Conservation (phyloP, 306 rosid species). For the Sicyos edulis region DNA sequence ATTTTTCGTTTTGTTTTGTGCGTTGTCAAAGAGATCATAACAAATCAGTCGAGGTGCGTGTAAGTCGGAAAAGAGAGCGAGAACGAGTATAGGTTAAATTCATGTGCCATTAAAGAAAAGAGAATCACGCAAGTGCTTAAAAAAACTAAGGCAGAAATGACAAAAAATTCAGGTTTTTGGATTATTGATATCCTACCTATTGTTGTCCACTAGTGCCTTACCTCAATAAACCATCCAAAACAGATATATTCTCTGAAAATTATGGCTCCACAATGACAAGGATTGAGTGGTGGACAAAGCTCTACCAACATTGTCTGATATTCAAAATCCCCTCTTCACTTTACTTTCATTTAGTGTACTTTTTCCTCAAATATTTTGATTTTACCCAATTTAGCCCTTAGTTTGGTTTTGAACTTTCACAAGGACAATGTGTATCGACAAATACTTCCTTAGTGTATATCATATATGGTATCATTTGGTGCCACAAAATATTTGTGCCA, state of each 20-base stretch:
- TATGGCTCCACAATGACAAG: background rate
- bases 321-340: background rate
- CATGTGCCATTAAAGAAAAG: conserved; percentile 2
- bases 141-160: background rate
- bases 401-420: background rate
- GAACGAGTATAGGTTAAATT: background rate
- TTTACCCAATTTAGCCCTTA: background rate
- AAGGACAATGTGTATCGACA: too few relatives aligned
- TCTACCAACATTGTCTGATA: background rate
- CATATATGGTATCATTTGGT: too few relatives aligned
- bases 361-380: background rate
- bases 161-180: background rate
- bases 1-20: background rate
- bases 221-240: conserved; percentile 4
- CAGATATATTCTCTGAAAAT: background rate
- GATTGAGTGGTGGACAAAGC: conserved; percentile 4
- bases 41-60: background rate
- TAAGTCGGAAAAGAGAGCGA: background rate
- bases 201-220: conserved; percentile 12
- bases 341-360: background rate
- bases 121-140: conserved; percentile 8
- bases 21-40: background rate
- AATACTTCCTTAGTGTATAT: too few relatives aligned
- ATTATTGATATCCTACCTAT: background rate
- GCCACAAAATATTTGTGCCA: too few relatives aligned